phyloP scores from a whole-genome alignment of 352 stramenopile species.

The Pythium sp. region DNA sequence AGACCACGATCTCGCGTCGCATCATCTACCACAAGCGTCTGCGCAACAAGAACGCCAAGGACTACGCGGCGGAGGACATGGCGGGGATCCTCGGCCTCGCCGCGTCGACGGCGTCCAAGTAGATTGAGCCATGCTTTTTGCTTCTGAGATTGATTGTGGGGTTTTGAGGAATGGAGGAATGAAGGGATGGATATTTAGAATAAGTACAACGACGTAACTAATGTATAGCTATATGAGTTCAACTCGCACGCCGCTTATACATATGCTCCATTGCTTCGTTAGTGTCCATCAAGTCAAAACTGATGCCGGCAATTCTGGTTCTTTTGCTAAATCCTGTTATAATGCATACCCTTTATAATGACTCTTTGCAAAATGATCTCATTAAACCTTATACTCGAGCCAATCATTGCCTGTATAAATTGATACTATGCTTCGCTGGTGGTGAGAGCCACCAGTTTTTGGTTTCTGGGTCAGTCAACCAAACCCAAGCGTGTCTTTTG shows the following conservation, averaged over 20 bases:
- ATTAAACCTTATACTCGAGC: neutral
- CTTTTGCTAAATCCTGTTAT: neutral
- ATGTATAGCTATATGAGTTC: slow-evolving; percentile 16
- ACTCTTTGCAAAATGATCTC: neutral
- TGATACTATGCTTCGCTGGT: slow-evolving; percentile 4
- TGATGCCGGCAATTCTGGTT: neutral
- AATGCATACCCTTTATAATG: neutral
- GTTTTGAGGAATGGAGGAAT: neutral
- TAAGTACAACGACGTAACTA: slow-evolving; percentile 7
- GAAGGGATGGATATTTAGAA: slow-evolving; percentile 10
- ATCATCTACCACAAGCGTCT: slow-evolving; percentile 83
- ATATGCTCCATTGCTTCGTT: neutral
- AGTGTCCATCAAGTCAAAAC: neutral
- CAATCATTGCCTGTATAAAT: neutral
- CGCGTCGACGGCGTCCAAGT: slow-evolving; percentile 25
- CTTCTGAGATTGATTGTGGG: neutral
- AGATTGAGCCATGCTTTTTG: neutral
- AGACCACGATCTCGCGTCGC: slow-evolving; percentile 47
- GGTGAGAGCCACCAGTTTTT: slow-evolving; percentile 18
- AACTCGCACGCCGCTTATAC: neutral
- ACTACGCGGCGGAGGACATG: slow-evolving; percentile 81
- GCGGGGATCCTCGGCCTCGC: slow-evolving; percentile 81
- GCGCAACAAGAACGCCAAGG: slow-evolving; percentile 86
- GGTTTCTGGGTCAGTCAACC: neutral
- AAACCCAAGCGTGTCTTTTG: slow-evolving; percentile 10